Evolutionary conservation across 2,329 filamentous ascomycete genomes (phyloP).

Genomic region (Botrytis sinoallii): DNA sequence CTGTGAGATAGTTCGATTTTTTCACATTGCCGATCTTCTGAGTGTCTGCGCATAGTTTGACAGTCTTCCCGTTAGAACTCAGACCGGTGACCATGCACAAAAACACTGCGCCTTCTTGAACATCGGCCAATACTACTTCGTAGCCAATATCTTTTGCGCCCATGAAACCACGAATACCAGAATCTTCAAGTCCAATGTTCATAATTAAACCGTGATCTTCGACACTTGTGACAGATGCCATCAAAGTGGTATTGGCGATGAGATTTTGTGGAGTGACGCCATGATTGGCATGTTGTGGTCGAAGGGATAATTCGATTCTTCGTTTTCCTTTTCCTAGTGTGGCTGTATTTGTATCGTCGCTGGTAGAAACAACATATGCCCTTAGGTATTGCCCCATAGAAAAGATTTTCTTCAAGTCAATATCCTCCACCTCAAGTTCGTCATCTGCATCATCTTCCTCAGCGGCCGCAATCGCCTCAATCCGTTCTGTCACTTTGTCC

Average conservation of each 20-base stretch:
- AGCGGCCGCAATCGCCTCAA: slow-evolving; percentile 66
- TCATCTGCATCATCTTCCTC: slow-evolving; percentile 56
- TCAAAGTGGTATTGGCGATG: slow-evolving; percentile 72
- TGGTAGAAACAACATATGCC: slow-evolving; percentile 75
- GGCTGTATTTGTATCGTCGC: slow-evolving; percentile 55
- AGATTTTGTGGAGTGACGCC: slow-evolving; percentile 71
- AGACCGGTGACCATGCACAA: slow-evolving; percentile 77
- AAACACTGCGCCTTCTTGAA: slow-evolving; percentile 81
- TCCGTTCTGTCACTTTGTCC: slow-evolving; percentile 68
- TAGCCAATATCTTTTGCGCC: slow-evolving; percentile 76
- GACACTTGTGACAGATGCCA: slow-evolving; percentile 86
- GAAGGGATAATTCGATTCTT: slow-evolving; percentile 82
- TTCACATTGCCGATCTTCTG: slow-evolving; percentile 65
- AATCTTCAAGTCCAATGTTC: slow-evolving; percentile 75
- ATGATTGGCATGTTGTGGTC: slow-evolving; percentile 74
- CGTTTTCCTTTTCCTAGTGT: slow-evolving; percentile 57
- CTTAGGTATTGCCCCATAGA: slow-evolving; percentile 83
- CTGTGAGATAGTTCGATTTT: slow-evolving; percentile 62
- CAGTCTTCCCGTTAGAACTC: slow-evolving; percentile 73
- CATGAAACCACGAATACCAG: slow-evolving; percentile 75
- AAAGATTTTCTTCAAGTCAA: slow-evolving; percentile 76
- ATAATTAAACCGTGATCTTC: slow-evolving; percentile 95
- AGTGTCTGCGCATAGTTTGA: slow-evolving; percentile 77
- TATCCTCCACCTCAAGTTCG: slow-evolving; percentile 52
- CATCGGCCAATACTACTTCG: slow-evolving; percentile 58